Evolutionary conservation across 805 yeast species (phyloP).

Genomic region (Candida sphagnicola): DNA sequence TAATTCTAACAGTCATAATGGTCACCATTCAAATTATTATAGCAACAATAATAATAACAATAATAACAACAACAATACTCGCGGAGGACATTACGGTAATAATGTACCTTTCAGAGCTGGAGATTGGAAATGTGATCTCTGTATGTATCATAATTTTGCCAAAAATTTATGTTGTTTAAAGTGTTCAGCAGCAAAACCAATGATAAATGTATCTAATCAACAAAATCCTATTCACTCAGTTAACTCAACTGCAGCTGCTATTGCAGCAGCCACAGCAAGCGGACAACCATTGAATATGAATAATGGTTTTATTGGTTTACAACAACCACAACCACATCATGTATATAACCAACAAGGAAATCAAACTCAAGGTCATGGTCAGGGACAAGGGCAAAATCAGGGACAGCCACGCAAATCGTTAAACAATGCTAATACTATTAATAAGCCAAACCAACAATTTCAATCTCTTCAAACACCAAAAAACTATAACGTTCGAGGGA

Average conservation of each 20-base stretch:
- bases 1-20: slow-evolving; percentile 2
- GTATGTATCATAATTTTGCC: slow-evolving; percentile 89
- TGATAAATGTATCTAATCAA: slow-evolving; percentile 7
- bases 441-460: background rate
- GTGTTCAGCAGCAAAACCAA: slow-evolving; percentile 72
- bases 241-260: slow-evolving; percentile 43
- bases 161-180: slow-evolving; percentile 82
- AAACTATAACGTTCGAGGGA: slow-evolving; percentile 9
- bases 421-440: background rate
- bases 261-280: slow-evolving; percentile 45
- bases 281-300: slow-evolving; percentile 41
- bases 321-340: slow-evolving; percentile 32
- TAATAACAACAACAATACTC: slow-evolving; percentile 12
- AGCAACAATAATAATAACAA: slow-evolving; percentile 11
- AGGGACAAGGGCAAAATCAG: slow-evolving; percentile 12
- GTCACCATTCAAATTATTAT: slow-evolving; percentile 7
- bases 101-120: slow-evolving; percentile 95
- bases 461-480: background rate
- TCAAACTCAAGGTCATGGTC: slow-evolving; percentile 13
- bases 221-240: slow-evolving; percentile 24
- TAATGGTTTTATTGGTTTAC: slow-evolving; percentile 25
- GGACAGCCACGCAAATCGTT: slow-evolving; percentile 3
- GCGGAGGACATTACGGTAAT: slow-evolving; percentile 21
- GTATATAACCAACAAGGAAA: slow-evolving; percentile 9
- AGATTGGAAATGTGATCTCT: slow-evolving; percentile 91